Evolutionary conservation across 2,329 filamentous ascomycete species (phyloP), one percentile per base, ranked within the genome.

Genomic region (Verticillium klebahnii): DNA sequence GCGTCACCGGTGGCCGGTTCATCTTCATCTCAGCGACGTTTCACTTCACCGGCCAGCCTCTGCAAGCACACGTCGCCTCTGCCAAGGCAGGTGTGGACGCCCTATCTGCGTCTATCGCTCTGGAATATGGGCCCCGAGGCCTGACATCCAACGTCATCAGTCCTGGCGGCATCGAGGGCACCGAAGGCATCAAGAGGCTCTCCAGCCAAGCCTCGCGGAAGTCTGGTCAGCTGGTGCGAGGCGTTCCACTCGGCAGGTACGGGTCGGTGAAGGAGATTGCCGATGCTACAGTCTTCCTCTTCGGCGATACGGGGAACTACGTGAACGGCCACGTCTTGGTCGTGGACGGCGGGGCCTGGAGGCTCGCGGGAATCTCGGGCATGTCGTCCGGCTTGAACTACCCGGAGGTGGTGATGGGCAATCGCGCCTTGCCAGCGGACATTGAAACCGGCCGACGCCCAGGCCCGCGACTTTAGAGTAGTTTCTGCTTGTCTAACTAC

Each of bases 11-110:
- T 3, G 45, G 59, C 12, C 31, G 50, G 6, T n/a, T 39, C 31
- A 56, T 56, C 17, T 56, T 55, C 50, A 50, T 56, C 31, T 29
- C 59, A 17, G 45, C 59, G n/a, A 55, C 31, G 8, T 19, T 39
- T 17, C 50, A 56, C 25, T 34, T 37, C 29, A 56, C 36, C 11
- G 19, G 50, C 52, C 54, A 12, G 19, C 31, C 58, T 37, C 23
- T 59, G 37, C 57, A 59, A n/a, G 40, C 57, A 9, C 57, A 59
- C 39, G 57, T 40, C 6, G 57, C 39, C 5, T 59, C 57, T 9
- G 37, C 37, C 19, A 59, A 52, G 19, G 57, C 57, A 25, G 57
- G 39, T 3, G 57, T 59, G 1, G 57, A 52, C 40, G 37, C 57
- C n/a, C 19, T 59, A 6, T 45, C 34, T 25, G 34, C 57, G 8